These are phyloP conservation scores for Sutorius australiensis DNA, from an alignment of 768 basidiomycete genomes.

Conservation along the genomic window DNA sequence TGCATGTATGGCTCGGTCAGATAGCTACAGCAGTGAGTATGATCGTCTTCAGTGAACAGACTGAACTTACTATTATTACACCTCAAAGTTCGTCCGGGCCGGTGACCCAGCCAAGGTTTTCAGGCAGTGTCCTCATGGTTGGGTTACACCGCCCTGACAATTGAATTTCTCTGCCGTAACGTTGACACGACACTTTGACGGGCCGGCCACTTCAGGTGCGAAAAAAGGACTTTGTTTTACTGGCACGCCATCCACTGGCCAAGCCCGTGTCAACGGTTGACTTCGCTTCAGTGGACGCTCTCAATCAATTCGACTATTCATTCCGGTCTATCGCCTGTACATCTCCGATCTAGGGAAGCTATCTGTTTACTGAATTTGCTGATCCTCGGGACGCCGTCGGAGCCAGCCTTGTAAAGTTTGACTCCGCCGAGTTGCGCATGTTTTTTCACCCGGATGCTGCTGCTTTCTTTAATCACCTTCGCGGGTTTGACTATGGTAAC, in stretches of 20 bases:
- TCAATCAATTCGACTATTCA: background rate
- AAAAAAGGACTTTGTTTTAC: background rate
- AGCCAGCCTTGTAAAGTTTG: background rate
- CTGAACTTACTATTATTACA: no score
- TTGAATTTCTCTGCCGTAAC: background rate
- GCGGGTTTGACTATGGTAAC: background rate
- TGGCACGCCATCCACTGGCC: background rate
- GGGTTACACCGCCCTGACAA: background rate
- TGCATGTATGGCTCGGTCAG: background rate
- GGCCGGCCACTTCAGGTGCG: background rate
- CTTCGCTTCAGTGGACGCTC: background rate
- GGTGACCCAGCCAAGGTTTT: background rate
- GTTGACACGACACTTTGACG: background rate
- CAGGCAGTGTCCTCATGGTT: background rate
- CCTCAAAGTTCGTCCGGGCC: background rate
- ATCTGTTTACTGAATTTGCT: background rate
- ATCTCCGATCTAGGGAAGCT: background rate
- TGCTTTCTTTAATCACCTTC: conserved; percentile 1
- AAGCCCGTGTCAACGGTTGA: background rate
- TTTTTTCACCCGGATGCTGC: background rate
- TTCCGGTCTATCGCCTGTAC: background rate
- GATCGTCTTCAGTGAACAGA: background rate
- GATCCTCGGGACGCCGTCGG: background rate
- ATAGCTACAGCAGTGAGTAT: background rate
- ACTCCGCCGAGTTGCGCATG: background rate